These are phyloP conservation scores for Lepraria neglecta DNA, from an alignment of 495 filamentous ascomycete genomes.

Conservation along the genomic window DNA sequence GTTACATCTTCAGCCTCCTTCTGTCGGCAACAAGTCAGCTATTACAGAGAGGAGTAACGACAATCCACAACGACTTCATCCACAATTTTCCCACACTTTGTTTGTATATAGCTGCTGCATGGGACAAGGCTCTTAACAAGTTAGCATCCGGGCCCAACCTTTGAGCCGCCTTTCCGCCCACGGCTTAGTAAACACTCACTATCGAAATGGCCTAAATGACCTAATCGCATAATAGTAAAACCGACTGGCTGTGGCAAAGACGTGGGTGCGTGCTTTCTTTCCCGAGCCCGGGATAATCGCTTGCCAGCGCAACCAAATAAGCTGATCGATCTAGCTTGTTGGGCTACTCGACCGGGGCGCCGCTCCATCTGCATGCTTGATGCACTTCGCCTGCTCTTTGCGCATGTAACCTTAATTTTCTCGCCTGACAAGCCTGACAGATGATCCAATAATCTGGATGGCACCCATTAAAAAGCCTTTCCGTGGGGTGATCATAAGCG, in stretches of 20 bases:
- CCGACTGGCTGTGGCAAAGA: conserved; percentile 7
- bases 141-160: not conserved
- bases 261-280: conserved; percentile 12
- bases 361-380: conserved; percentile 3
- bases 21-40: too few relatives aligned
- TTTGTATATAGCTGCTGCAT: not conserved
- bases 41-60: too few relatives aligned
- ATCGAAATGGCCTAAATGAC: not conserved
- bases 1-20: too few relatives aligned
- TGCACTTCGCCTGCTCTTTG: conserved; percentile 12
- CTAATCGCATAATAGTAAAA: conserved; percentile 11
- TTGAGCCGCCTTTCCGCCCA: conserved; percentile 9
- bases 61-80: too few relatives aligned
- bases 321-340: conserved; percentile 1
- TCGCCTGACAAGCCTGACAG: not conserved
- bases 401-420: conserved; percentile 11
- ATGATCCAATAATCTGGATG: not conserved
- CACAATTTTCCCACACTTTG: not conserved
- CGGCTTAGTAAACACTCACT: too few relatives aligned
- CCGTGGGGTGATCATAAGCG: conserved; percentile 12
- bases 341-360: not conserved
- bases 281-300: conserved; percentile 5
- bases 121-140: not conserved
- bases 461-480: not conserved
- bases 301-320: conserved; percentile 5